Evolutionary conservation across 192 early-diverging fungal genomes (phyloP).

Genomic region (Podochytrium sp.): DNA sequence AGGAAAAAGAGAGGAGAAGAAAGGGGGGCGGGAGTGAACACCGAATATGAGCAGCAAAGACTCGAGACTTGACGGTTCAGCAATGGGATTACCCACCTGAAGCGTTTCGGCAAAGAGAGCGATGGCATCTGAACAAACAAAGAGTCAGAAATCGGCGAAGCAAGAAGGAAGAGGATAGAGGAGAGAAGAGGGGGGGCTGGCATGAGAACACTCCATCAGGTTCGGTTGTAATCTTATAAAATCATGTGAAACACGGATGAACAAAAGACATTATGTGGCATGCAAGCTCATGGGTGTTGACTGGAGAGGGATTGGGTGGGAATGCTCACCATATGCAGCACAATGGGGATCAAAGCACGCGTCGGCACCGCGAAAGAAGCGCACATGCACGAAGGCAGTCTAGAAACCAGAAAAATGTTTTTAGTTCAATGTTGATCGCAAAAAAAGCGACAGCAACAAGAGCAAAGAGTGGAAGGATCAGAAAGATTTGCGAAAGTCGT

Average conservation of each 20-base stretch:
- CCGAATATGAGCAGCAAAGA: not conserved
- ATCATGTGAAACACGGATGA: conserved; percentile 29
- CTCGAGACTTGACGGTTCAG: not conserved
- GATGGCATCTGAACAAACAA: not conserved
- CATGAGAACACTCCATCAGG: not conserved
- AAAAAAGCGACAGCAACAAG: not conserved
- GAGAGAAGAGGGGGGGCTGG: not conserved
- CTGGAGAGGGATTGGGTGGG: not conserved
- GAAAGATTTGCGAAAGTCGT: conserved; percentile 22
- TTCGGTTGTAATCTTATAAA: conserved; percentile 18
- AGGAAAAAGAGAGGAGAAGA: not conserved
- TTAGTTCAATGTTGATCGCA: not conserved
- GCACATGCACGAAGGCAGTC: not conserved
- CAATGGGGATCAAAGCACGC: no score
- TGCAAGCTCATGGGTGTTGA: not conserved
- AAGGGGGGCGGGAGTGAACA: not conserved
- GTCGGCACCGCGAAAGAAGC: no score
- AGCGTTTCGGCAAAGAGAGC: not conserved
- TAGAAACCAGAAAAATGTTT: no score
- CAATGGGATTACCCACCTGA: not conserved
- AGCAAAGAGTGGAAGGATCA: not conserved
- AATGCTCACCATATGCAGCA: not conserved
- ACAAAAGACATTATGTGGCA: conserved; percentile 7
- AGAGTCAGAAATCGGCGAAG: no score
- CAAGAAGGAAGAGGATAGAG: not conserved